These are phyloP conservation scores for Trichoderma atroviride DNA, from an alignment of 2,329 filamentous ascomycete species.

Conservation along the genomic window DNA sequence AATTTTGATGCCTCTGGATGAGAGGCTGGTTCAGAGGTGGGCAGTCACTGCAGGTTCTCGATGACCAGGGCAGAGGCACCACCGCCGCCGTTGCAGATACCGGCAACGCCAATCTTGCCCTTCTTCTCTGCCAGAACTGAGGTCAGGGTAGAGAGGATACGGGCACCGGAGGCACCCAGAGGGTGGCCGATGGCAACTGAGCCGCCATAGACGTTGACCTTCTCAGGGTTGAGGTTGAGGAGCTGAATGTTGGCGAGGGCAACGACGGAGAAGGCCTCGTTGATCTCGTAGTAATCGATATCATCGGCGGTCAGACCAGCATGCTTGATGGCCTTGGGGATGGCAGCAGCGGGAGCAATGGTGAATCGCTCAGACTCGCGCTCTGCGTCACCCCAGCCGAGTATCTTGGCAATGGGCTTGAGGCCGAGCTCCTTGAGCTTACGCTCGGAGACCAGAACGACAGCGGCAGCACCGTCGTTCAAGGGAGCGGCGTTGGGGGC, in stretches of 20 bases:
- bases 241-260: slow-evolving; percentile 96
- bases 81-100: slow-evolving; percentile 97
- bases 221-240: slow-evolving; percentile 74
- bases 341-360: slow-evolving; percentile 86
- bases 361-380: slow-evolving; percentile 94
- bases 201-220: slow-evolving; percentile 94
- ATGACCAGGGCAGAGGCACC: slow-evolving; percentile 93
- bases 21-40: background rate
- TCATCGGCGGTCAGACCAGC: slow-evolving; percentile 76
- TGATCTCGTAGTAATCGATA: slow-evolving; percentile 96
- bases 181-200: slow-evolving; percentile 96
- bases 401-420: slow-evolving; percentile 93
- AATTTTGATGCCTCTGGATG: slow-evolving; percentile 22
- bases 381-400: slow-evolving; percentile 94
- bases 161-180: slow-evolving; percentile 88
- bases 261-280: slow-evolving; percentile 98
- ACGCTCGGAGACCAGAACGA: slow-evolving; percentile 91
- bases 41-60: slow-evolving; percentile 65
- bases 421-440: slow-evolving; percentile 90
- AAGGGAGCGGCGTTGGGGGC: slow-evolving; percentile 95
- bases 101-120: slow-evolving; percentile 89
- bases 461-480: slow-evolving; percentile 89
- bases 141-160: slow-evolving; percentile 87
- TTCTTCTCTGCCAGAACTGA: slow-evolving; percentile 88
- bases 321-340: slow-evolving; percentile 97